phyloP scores from a whole-genome alignment of 2,329 filamentous ascomycete genomes.

The Torrubiellomyces zombiae region DNA sequence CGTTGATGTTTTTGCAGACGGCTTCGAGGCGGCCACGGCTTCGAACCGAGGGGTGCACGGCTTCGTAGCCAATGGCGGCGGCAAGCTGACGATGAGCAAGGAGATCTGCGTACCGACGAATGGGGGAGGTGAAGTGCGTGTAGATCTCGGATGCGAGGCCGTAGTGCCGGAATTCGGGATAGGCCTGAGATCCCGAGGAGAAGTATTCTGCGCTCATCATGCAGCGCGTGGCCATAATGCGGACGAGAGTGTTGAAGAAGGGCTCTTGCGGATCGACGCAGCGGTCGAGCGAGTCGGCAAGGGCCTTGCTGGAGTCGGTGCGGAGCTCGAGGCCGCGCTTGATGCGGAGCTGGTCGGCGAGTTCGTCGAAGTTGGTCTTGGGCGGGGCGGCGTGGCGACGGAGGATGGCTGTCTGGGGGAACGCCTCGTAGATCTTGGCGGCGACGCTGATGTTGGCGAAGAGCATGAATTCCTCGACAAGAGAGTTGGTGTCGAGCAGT shows the following conservation, averaged over 20 bases:
- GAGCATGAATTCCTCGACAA: conserved; percentile 98
- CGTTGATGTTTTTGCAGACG: conserved; percentile 97
- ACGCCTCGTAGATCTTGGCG: conserved; percentile 73
- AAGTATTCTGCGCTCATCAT: conserved; percentile 99
- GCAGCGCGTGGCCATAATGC: conserved; percentile 93
- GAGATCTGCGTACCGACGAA: conserved; percentile 93
- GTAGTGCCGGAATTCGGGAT: conserved; percentile 92
- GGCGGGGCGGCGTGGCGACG: conserved; percentile 84
- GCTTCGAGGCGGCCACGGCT: conserved; percentile 74
- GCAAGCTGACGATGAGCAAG: conserved; percentile 88
- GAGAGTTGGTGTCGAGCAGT: conserved; percentile 84
- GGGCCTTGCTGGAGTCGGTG: conserved; percentile 76
- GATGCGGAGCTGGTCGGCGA: conserved; percentile 76
- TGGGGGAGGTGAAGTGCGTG: conserved; percentile 95
- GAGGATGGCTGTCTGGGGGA: conserved; percentile 88
- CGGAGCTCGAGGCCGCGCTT: conserved; percentile 68
- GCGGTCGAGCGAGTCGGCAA: conserved; percentile 78
- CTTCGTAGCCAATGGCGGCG: conserved; percentile 84
- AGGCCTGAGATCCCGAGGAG: conserved; percentile 80
- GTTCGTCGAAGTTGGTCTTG: conserved; percentile 91
- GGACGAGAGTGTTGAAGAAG: conserved; percentile 96
- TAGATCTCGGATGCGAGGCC: conserved; percentile 94
- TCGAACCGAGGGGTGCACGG: conserved; percentile 64
- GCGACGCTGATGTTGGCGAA: conserved; percentile 94
- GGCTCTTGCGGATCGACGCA: conserved; percentile 69